Conservation (phyloP, 2,329 filamentous ascomycete species). For the Fusarium proliferatum region DNA sequence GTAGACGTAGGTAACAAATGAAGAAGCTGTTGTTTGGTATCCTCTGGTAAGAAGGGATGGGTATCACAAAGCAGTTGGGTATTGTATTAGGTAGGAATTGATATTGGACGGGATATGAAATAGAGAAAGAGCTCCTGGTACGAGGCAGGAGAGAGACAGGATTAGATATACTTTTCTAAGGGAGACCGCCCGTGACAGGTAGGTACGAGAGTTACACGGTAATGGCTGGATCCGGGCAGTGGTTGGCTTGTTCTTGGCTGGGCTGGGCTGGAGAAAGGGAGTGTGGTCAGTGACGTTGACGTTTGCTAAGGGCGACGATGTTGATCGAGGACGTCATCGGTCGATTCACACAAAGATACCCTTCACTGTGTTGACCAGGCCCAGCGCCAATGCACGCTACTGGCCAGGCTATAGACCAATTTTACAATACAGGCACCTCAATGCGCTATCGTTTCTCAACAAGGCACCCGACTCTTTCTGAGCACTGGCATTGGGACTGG, state of each 20-base stretch:
- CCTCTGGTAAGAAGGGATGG: conserved; percentile 43
- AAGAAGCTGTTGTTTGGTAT: conserved; percentile 35
- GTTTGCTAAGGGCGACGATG: conserved; percentile 46
- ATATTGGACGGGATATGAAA: conserved; percentile 29
- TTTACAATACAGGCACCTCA: conserved; percentile 1
- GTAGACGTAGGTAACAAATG: conserved; percentile 15
- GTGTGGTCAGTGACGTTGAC: conserved; percentile 51
- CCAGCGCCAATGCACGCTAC: conserved; percentile 16
- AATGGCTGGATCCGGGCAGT: conserved; percentile 37
- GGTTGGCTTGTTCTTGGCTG: not conserved
- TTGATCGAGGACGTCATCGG: conserved; percentile 51
- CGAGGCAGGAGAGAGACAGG: conserved; percentile 23
- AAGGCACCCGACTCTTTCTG: conserved; percentile 5
- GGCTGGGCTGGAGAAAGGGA: conserved; percentile 17
- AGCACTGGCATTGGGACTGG: not conserved
- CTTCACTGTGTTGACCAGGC: conserved; percentile 15
- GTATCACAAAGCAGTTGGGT: conserved; percentile 46
- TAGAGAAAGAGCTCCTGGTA: conserved; percentile 1
- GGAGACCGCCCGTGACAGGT: conserved; percentile 25
- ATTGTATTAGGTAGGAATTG: conserved; percentile 33
- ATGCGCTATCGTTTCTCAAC: conserved; percentile 19
- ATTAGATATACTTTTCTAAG: conserved; percentile 45
- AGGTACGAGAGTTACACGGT: conserved; percentile 31
- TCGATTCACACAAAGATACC: conserved; percentile 26
- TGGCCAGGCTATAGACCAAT: not conserved